Percentiles rank a stretch among this genome's conserved stretches.
Evolutionary conservation across 225 moss, liverwort and hornwort species (phyloP).

Genomic region (Lunularia cruciata): DNA sequence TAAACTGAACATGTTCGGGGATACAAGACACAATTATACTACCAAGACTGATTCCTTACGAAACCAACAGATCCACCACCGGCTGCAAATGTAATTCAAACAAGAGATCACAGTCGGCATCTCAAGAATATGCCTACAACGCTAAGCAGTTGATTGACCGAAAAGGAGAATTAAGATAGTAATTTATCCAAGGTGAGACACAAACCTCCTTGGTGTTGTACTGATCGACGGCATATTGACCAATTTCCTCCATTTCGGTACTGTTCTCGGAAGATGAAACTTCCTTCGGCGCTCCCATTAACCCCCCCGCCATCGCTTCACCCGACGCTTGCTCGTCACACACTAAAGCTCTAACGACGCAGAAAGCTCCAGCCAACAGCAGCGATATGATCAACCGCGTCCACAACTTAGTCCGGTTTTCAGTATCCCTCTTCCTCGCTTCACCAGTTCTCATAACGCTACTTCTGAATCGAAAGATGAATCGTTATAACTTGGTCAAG

Average conservation of each 20-base stretch:
- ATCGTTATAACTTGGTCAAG: conserved; percentile 3
- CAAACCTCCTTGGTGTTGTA: conserved; percentile 45
- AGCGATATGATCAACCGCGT: not conserved
- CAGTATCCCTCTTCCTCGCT: conserved; percentile 1
- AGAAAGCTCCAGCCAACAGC: conserved; percentile 1
- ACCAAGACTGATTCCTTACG: too few relatives aligned
- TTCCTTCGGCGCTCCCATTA: conserved; percentile 46
- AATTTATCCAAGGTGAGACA: too few relatives aligned
- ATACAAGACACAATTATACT: too few relatives aligned
- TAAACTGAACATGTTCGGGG: too few relatives aligned
- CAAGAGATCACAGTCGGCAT: too few relatives aligned
- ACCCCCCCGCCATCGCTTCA: conserved; percentile 37
- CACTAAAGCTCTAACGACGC: not conserved
- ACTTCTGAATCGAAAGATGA: not conserved
- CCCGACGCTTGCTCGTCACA: conserved; percentile 10
- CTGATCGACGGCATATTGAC: conserved; percentile 35
- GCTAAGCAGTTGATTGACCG: too few relatives aligned
- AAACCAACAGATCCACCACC: too few relatives aligned
- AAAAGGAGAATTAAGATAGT: not conserved
- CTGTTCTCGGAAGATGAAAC: conserved; percentile 31
- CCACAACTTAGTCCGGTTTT: not conserved
- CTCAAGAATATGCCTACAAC: too few relatives aligned
- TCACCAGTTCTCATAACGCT: not conserved
- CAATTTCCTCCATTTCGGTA: conserved; percentile 35
- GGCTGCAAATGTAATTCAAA: too few relatives aligned